Evolutionary conservation across 768 basidiomycete genomes (phyloP).

Genomic region (Filobasidium floriforme): DNA sequence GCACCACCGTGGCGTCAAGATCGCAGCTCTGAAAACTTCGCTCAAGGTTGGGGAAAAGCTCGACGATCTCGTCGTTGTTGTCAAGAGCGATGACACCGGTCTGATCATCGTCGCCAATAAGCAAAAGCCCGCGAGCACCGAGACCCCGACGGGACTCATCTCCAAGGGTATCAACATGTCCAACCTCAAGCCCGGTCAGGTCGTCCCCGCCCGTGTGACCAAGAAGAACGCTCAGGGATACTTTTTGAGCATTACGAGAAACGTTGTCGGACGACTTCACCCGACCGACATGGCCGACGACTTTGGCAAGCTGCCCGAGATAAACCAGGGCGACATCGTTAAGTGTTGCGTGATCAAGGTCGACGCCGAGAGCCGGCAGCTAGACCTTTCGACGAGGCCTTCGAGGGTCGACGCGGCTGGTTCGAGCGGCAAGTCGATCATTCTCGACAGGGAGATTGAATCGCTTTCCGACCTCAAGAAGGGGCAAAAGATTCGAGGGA

Average conservation of each 20-base stretch:
- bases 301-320: slow-evolving; percentile 53
- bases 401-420: slow-evolving; percentile 61
- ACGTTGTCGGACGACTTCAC: slow-evolving; percentile 68
- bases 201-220: slow-evolving; percentile 71
- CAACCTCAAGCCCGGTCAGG: slow-evolving; percentile 61
- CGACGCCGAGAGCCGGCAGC: slow-evolving; percentile 58
- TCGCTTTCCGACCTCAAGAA: slow-evolving; percentile 57
- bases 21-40: slow-evolving; percentile 58
- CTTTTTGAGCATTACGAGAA: slow-evolving; percentile 64
- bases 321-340: slow-evolving; percentile 52
- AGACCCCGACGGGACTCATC: slow-evolving; percentile 29
- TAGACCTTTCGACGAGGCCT: slow-evolving; percentile 71
- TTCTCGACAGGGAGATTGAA: slow-evolving; percentile 65
- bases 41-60: slow-evolving; percentile 65
- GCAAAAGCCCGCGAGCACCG: slow-evolving; percentile 11
- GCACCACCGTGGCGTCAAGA: slow-evolving; percentile 61
- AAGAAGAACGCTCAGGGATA: slow-evolving; percentile 65
- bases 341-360: slow-evolving; percentile 65
- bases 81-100: slow-evolving; percentile 74
- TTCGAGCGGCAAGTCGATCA: slow-evolving; percentile 37
- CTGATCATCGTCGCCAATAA: slow-evolving; percentile 58
- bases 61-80: slow-evolving; percentile 75
- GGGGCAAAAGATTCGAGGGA: slow-evolving; percentile 73
- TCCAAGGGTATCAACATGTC: slow-evolving; percentile 46
- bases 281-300: slow-evolving; percentile 76